phyloP scores from a whole-genome alignment of 2,329 filamentous ascomycete genomes.

The Chrysoporthe austroafricana region DNA sequence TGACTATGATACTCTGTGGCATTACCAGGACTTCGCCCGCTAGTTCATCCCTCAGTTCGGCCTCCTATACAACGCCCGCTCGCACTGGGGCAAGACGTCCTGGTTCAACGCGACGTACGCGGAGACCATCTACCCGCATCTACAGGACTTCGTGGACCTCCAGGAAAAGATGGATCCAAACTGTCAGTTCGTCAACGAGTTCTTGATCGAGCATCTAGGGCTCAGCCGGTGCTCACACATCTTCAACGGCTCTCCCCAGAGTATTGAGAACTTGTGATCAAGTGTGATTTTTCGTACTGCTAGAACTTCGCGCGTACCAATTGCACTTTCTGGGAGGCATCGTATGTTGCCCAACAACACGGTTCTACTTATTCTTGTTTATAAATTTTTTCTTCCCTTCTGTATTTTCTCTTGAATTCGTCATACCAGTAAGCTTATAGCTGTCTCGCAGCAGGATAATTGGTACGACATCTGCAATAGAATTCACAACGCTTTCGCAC shows the following conservation, averaged over 20 bases:
- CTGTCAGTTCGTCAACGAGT: slow-evolving; percentile 8
- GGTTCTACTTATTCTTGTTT: too few species aligned
- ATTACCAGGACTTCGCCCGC: not conserved
- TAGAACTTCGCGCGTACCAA: too few species aligned
- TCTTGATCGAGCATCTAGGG: slow-evolving; percentile 5
- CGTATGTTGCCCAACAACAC: too few species aligned
- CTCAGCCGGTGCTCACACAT: not conserved
- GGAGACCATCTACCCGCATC: slow-evolving; percentile 3
- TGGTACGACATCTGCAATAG: too few species aligned
- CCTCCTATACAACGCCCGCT: slow-evolving; percentile 2
- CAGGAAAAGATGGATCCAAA: slow-evolving; percentile 10
- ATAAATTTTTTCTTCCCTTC: too few species aligned
- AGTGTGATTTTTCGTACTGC: too few species aligned
- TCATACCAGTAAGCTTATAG: too few species aligned
- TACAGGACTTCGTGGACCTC: slow-evolving; percentile 8
- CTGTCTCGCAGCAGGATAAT: too few species aligned
- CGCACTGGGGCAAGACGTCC: slow-evolving; percentile 8
- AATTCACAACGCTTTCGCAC: too few species aligned
- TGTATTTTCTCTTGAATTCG: too few species aligned
- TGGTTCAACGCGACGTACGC: slow-evolving; percentile 11
- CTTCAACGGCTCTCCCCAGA: not conserved
- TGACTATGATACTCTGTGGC: slow-evolving; percentile 2
- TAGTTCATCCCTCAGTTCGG: slow-evolving; percentile 7
- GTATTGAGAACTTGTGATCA: not conserved
- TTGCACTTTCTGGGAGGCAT: too few species aligned